Percentiles rank a stretch among this genome's conserved stretches.
Evolutionary conservation across 2,329 filamentous ascomycete genomes (phyloP).

Genomic region (Fusarium piperis): DNA sequence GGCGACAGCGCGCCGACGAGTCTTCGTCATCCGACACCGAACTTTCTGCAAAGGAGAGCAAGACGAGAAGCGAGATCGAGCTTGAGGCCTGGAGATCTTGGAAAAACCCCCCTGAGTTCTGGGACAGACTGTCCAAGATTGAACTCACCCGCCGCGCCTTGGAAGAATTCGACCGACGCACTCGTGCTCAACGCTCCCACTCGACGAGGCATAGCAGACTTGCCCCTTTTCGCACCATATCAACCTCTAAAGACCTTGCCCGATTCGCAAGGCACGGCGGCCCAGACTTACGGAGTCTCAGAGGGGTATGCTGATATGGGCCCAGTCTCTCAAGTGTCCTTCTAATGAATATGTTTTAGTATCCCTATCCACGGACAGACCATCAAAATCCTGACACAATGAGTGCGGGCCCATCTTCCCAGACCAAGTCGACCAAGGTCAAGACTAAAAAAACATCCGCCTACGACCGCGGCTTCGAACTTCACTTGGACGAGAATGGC

Average conservation of each 20-base stretch:
- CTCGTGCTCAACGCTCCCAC: background rate
- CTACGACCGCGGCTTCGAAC: too few species aligned
- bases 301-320: background rate
- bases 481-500: too few species aligned
- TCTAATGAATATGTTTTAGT: background rate
- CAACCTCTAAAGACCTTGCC: slow-evolving; percentile 10
- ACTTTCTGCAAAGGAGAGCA: background rate
- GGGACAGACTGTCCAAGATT: slow-evolving; percentile 12
- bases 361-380: background rate
- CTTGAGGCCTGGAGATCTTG: background rate
- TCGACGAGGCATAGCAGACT: background rate
- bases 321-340: too few species aligned
- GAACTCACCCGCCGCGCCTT: background rate
- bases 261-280: slow-evolving; percentile 40
- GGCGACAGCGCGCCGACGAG: too few species aligned
- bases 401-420: background rate
- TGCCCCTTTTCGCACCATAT: background rate
- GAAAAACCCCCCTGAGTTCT: slow-evolving; percentile 15
- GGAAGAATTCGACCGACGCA: slow-evolving; percentile 7
- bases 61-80: background rate
- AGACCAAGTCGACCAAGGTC: too few species aligned
- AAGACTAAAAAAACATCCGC: too few species aligned
- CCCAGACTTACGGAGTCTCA: slow-evolving; percentile 37
- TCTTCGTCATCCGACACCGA: too few species aligned
- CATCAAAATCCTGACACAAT: background rate